Evolutionary conservation across 1,139 yeast species (phyloP).

Genomic region (Zygosaccharomyces sapae): DNA sequence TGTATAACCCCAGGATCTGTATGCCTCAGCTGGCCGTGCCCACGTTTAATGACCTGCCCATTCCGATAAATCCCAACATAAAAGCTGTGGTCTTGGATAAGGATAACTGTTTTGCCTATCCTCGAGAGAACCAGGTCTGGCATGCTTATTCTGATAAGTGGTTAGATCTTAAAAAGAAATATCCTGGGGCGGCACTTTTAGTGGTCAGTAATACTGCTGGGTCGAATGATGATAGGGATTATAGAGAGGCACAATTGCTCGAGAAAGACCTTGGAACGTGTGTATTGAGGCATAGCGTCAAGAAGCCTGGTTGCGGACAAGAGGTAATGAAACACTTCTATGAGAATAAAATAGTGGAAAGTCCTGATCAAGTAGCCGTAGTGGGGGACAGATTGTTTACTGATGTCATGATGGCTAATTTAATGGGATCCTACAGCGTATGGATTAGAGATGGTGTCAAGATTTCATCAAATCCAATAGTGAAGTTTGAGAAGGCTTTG

Average conservation of each 20-base stretch:
- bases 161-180: slow-evolving; percentile 49
- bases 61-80: slow-evolving; percentile 49
- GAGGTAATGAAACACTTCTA: slow-evolving; percentile 63
- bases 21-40: slow-evolving; percentile 62
- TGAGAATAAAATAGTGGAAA: slow-evolving; percentile 43
- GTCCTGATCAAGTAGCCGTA: slow-evolving; percentile 67
- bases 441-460: slow-evolving; percentile 79
- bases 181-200: slow-evolving; percentile 63
- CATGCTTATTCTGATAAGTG: slow-evolving; percentile 63
- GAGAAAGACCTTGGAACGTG: slow-evolving; percentile 69
- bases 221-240: slow-evolving; percentile 63
- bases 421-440: slow-evolving; percentile 82
- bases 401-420: slow-evolving; percentile 88
- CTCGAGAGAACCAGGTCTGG: slow-evolving; percentile 77
- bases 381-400: slow-evolving; percentile 90
- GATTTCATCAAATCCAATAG: slow-evolving; percentile 22
- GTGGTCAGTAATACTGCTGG: slow-evolving; percentile 96
- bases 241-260: slow-evolving; percentile 58
- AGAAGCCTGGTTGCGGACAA: slow-evolving; percentile 83
- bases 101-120: slow-evolving; percentile 90
- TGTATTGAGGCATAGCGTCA: slow-evolving; percentile 71
- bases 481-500: slow-evolving; percentile 26
- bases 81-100: slow-evolving; percentile 86
- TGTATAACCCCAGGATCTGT: slow-evolving; percentile 62
- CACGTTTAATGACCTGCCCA: slow-evolving; percentile 57